These are phyloP conservation scores for Arxiozyma bovina DNA, from an alignment of 1,139 yeast genomes.

Conservation along the genomic window DNA sequence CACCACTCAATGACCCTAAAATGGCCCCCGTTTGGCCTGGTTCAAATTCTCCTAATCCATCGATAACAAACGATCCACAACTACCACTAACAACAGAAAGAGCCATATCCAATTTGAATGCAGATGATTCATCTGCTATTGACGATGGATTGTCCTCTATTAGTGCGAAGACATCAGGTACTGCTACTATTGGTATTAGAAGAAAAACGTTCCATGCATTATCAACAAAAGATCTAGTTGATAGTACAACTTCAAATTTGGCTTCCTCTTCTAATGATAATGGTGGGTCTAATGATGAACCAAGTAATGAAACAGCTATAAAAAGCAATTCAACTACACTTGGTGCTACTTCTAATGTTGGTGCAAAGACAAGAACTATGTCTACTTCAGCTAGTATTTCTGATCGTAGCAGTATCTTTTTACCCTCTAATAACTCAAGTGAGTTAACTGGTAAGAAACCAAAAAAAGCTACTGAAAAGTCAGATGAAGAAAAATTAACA, in stretches of 20 bases:
- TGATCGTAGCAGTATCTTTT: constrained; percentile 13
- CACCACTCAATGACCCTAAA: constrained; percentile 3
- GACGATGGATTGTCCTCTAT: constrained; percentile 9
- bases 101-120: constrained; percentile 3
- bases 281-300: constrained; percentile 4
- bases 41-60: not conserved
- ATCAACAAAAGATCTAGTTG: constrained; percentile 32
- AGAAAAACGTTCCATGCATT: constrained; percentile 37
- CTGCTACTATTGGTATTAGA: constrained; percentile 23
- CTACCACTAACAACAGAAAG: not conserved
- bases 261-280: constrained; percentile 1
- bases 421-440: constrained; percentile 6
- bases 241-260: constrained; percentile 5
- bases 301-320: not conserved
- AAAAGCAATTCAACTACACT: constrained; percentile 2
- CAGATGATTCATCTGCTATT: constrained; percentile 11
- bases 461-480: constrained; percentile 1
- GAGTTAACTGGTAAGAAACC: constrained; percentile 1
- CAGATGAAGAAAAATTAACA: not conserved
- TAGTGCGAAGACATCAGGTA: constrained; percentile 9
- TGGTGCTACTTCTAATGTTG: constrained; percentile 12
- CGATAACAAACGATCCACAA: not conserved
- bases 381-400: constrained; percentile 23
- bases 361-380: constrained; percentile 22
- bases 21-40: constrained; percentile 15